Evolutionary conservation across 148 eudicot genomes (phyloP).

Genomic region (Rhododendron kiyosumense): DNA sequence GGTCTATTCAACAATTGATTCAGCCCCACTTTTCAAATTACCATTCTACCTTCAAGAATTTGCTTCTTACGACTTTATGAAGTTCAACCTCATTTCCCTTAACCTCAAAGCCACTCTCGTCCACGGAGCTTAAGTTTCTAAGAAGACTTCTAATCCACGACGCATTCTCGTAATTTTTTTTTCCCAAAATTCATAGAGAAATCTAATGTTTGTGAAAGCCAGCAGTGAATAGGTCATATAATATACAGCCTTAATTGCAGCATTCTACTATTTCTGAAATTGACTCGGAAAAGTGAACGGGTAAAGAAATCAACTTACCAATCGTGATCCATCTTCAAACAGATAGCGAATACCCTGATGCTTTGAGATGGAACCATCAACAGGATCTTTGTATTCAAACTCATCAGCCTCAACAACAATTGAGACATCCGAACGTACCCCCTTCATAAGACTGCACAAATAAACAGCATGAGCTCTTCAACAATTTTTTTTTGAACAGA

Average conservation of each 20-base stretch:
- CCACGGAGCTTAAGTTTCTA: neutral
- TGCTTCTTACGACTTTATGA: neutral
- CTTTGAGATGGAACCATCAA: conserved; percentile 90
- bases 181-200: neutral
- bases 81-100: neutral
- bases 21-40: neutral
- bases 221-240: neutral
- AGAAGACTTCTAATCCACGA: neutral
- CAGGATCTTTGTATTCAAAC: conserved; percentile 93
- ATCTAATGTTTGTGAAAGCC: neutral
- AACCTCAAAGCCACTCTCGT: neutral
- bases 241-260: neutral
- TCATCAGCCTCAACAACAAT: conserved; percentile 72
- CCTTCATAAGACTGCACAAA: conserved; percentile 47
- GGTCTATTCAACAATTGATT: neutral
- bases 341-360: conserved; percentile 93
- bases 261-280: neutral
- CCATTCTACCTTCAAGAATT: neutral
- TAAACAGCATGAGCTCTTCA: neutral
- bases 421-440: conserved; percentile 55
- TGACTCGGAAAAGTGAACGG: neutral
- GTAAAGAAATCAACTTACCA: conserved; percentile 47
- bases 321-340: conserved; percentile 89
- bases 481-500: too few relatives aligned
- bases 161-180: neutral